phyloP scores from a whole-genome alignment of 768 basidiomycete species.

The Fistulinella prunicolor region DNA sequence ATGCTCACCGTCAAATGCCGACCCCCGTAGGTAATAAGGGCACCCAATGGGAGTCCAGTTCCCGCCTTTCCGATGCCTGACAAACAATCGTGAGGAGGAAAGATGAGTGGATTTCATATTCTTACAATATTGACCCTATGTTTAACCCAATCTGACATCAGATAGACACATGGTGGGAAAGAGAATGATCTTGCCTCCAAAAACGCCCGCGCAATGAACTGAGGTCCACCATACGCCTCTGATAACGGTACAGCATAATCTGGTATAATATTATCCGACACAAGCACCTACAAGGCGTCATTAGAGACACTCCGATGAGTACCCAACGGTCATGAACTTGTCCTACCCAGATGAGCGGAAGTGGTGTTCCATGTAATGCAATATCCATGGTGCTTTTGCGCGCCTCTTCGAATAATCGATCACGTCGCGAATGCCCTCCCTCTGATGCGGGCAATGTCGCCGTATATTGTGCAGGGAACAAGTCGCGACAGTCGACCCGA shows the following conservation, averaged over 20 bases:
- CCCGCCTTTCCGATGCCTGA: slow-evolving; percentile 27
- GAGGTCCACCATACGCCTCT: slow-evolving; percentile 25
- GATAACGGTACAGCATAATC: slow-evolving; percentile 28
- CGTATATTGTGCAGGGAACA: slow-evolving; percentile 14
- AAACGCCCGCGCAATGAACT: slow-evolving; percentile 27
- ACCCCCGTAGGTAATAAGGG: slow-evolving; percentile 20
- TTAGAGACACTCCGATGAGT: neutral
- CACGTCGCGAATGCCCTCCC: neutral
- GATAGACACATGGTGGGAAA: neutral
- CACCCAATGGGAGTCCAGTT: slow-evolving; percentile 24
- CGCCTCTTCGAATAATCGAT: slow-evolving; percentile 1
- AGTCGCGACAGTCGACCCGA: slow-evolving; percentile 20
- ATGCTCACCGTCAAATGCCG: slow-evolving; percentile 25
- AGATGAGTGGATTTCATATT: neutral
- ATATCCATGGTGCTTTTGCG: slow-evolving; percentile 13
- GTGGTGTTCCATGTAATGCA: slow-evolving; percentile 19
- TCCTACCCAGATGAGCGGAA: slow-evolving; percentile 29
- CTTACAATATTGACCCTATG: slow-evolving; percentile 28
- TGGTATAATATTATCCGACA: slow-evolving; percentile 27
- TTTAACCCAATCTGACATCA: neutral
- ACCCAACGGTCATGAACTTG: neutral
- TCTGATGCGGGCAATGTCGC: neutral
- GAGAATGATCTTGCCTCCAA: slow-evolving; percentile 16
- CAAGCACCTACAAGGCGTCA: slow-evolving; percentile 17
- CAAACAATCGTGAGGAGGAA: neutral